Evolutionary conservation across 805 yeast species (phyloP), one percentile per base, ranked within the genome.

Genomic region (Isabelozyma pseudorhagii): DNA sequence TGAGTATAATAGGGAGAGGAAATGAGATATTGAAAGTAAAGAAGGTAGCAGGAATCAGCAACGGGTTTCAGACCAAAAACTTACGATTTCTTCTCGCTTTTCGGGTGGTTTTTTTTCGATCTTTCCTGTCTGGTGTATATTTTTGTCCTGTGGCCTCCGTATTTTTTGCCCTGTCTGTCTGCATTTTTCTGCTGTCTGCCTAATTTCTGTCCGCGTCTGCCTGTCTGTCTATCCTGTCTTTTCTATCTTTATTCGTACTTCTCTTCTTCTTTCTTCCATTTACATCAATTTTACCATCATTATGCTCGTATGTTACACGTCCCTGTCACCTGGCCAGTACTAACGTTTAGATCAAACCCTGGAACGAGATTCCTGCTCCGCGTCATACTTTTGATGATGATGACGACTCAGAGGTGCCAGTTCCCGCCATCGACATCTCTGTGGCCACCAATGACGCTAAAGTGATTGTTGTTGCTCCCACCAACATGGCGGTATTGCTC

Each of bases 361-460:
- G 80, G 76, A 66, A 69, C 25, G 82, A 77, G 39, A 57, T 64
- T 43, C 77, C 74, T 34, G 66, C 75, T n/a, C 78, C 81, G 15
- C 77, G 86, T 52, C 84, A 82, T 60, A 53, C 73, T 8, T 58
- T 82, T 27, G 79, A 76, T 43, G 81, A 78, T 43, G 77, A 69
- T 8, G 66, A 60, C 15, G 54, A 52, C 8, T 54, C 50, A 11
- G n/a, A 48, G 46, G 34, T 63, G 67, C 50, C 67, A 55, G 50
- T 67, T 9, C 77, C 78, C 14, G 48, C 48, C 1, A 52, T 72
- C 1, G 29, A 38, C 17, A n/a, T 40, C 14, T 17, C 25, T 58
- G 15, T 54, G 28, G 21, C 46, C 3, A 40, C 50, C 17, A 50
- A 56, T 2, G 50, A 48, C 4, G 41, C 58, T 13, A 63, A 62